Evolutionary conservation across 306 rosid species (phyloP), one percentile per base, ranked within the genome.

Genomic region (Cotoneaster glaucophyllus): DNA sequence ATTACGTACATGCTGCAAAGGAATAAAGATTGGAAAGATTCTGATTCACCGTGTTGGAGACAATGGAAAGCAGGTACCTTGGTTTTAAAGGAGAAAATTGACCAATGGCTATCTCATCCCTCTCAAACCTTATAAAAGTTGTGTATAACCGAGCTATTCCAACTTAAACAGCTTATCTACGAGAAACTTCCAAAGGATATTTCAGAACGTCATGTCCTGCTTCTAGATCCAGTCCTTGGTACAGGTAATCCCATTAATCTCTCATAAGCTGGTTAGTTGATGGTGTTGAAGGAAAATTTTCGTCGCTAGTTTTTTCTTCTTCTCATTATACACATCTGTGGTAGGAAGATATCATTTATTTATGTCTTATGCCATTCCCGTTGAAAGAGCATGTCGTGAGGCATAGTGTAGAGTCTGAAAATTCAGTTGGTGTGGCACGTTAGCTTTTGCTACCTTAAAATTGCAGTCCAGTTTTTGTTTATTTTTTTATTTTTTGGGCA

Each of bases 31-130:
- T 82, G 99, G 99, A 77, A 95, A 95, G 88, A 95, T 95, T 79
- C 86, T 95, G 82, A 95, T 95, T 80, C 99, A 95, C 79, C 95
- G 99, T 15, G 99, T 85, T 86, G 99, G 99, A 80, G 99, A 94
- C 73, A 70, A 95, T 22, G 99, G 99, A 68, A 85, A 92, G 79
- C 97, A 95, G 99, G 99, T 90, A 66, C 64, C 32, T 4, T 25
- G 5, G 52, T 48, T 64, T 68, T 81, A 54, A 10, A 44, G 29
- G 59, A 64, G 39, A 71, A 64, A 73, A 28, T 75, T 71, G 81
- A 52, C 62, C 34, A 28, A 26, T 29, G 11, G 18, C 78, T 74
- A 29, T 70, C 64, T 43, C 57, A 32, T 67, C 32, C 77, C 70
- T 71, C 54, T 29, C 9, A 74, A 58, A 66, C 25, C 37, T 78